Evolutionary conservation across 2,329 filamentous ascomycete genomes (phyloP).

Genomic region (Verticillium klebahnii): DNA sequence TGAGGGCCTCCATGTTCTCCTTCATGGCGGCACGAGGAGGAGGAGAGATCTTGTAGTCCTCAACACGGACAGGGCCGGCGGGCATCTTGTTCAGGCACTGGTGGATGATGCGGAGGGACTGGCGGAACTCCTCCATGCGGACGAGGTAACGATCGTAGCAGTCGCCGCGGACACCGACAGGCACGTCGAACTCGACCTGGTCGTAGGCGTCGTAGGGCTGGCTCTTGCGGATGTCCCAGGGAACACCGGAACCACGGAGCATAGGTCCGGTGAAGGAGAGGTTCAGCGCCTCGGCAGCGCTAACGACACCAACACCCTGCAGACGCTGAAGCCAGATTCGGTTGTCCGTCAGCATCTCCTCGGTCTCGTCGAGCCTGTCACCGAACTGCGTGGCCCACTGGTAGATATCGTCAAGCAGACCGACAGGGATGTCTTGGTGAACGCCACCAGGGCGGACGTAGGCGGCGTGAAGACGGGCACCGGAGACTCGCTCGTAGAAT

Average conservation of each 20-base stretch:
- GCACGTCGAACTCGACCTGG: slow-evolving; percentile 96
- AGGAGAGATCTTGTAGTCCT: slow-evolving; percentile 97
- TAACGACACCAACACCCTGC: slow-evolving; percentile 85
- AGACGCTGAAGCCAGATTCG: slow-evolving; percentile 97
- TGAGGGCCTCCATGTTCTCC: slow-evolving; percentile 99
- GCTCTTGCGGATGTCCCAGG: slow-evolving; percentile 95
- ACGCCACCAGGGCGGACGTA: slow-evolving; percentile 97
- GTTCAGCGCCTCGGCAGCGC: slow-evolving; percentile 91
- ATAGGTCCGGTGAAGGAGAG: slow-evolving; percentile 96
- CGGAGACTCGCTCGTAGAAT: slow-evolving; percentile 99
- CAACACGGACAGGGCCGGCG: slow-evolving; percentile 84
- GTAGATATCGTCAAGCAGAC: slow-evolving; percentile 97
- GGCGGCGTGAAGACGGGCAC: slow-evolving; percentile 92
- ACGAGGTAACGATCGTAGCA: slow-evolving; percentile 99
- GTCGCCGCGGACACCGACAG: slow-evolving; percentile 93
- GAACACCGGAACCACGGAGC: slow-evolving; percentile 93
- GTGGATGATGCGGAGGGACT: slow-evolving; percentile 96
- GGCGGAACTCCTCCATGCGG: slow-evolving; percentile 99
- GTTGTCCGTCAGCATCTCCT: slow-evolving; percentile 98
- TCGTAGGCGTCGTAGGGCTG: slow-evolving; percentile 97
- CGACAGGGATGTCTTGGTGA: slow-evolving; percentile 88
- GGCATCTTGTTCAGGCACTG: slow-evolving; percentile 99
- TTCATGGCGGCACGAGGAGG: slow-evolving; percentile 98
- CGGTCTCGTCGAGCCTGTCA: slow-evolving; percentile 97
- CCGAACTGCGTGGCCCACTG: slow-evolving; percentile 99